These are phyloP conservation scores for Fagopyrum tataricum DNA, from an alignment of 148 eudicot genomes.

Conservation along the genomic window DNA sequence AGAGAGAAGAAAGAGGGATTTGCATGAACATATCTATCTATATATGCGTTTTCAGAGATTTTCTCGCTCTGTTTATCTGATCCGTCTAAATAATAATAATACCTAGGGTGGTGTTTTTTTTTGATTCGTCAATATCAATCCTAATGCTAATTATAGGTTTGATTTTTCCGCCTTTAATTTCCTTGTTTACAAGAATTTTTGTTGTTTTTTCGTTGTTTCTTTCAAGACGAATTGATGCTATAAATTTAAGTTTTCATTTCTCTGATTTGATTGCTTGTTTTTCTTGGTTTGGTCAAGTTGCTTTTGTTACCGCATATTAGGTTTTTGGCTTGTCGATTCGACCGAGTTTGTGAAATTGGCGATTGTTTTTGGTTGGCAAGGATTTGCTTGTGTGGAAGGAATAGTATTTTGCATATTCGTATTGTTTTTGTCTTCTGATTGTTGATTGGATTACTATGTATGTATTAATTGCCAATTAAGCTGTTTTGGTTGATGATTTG, in stretches of 20 bases:
- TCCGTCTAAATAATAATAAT: not conserved
- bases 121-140: conserved; percentile 1
- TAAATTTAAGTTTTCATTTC: not conserved
- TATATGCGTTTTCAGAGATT: conserved; percentile 10
- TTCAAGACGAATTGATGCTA: not conserved
- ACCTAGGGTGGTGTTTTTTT: conserved; percentile 5
- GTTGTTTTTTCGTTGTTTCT: not conserved
- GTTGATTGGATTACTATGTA: not conserved
- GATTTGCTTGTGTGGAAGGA: not conserved
- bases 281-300: not conserved
- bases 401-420: not conserved
- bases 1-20: conserved; percentile 10
- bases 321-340: not conserved
- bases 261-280: not conserved
- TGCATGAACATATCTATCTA: conserved; percentile 9
- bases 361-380: not conserved
- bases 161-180: not conserved
- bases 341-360: not conserved
- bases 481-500: not conserved
- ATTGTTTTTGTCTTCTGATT: not conserved
- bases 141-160: not conserved
- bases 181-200: not conserved
- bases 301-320: not conserved
- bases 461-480: not conserved
- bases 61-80: conserved; percentile 13